Percentiles rank a stretch among this genome's conserved stretches.
Conservation (phyloP, 805 yeast genomes). For the Yarrowia bubula region DNA sequence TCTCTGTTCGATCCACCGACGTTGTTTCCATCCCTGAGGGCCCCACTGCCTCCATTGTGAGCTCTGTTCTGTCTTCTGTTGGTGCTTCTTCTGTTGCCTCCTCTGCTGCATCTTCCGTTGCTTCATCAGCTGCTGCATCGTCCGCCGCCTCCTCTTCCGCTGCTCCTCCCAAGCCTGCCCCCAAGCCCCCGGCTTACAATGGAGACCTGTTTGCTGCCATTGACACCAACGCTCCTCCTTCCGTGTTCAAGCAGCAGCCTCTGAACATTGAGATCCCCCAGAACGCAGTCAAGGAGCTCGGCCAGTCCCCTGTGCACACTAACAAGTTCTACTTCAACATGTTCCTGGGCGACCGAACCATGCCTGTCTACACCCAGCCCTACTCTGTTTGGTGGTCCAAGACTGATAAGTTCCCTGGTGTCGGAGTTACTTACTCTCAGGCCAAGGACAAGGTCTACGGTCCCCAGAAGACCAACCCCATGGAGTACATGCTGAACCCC, state of each 20-base stretch:
- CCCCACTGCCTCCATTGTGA: conserved; percentile 19
- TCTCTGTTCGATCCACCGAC: conserved; percentile 23
- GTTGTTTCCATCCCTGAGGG: background rate
- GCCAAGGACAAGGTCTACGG: conserved; percentile 65
- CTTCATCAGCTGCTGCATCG: background rate
- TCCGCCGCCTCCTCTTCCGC: background rate
- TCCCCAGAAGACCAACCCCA: conserved; percentile 50
- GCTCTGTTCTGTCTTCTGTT: conserved; percentile 22
- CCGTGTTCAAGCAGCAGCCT: conserved; percentile 48
- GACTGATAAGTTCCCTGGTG: conserved; percentile 50
- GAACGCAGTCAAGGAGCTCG: conserved; percentile 10
- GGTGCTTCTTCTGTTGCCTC: conserved; percentile 23
- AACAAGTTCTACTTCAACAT: conserved; percentile 78
- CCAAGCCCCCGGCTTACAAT: conserved; percentile 30
- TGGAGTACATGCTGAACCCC: conserved; percentile 50
- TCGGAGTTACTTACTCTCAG: conserved; percentile 65
- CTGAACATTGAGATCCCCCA: conserved; percentile 48
- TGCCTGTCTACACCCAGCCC: conserved; percentile 81
- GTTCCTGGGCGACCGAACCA: conserved; percentile 61
- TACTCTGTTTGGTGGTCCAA: conserved; percentile 68
- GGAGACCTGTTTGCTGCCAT: conserved; percentile 52
- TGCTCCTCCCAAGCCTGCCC: background rate
- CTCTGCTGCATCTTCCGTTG: background rate
- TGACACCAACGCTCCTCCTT: conserved; percentile 47
- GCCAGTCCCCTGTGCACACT: conserved; percentile 55